A percentile compares a stretch with the other conserved stretches of the same genome.
Conservation (phyloP, 2,329 filamentous ascomycete genomes). For the Phialocephala subalpina region DNA sequence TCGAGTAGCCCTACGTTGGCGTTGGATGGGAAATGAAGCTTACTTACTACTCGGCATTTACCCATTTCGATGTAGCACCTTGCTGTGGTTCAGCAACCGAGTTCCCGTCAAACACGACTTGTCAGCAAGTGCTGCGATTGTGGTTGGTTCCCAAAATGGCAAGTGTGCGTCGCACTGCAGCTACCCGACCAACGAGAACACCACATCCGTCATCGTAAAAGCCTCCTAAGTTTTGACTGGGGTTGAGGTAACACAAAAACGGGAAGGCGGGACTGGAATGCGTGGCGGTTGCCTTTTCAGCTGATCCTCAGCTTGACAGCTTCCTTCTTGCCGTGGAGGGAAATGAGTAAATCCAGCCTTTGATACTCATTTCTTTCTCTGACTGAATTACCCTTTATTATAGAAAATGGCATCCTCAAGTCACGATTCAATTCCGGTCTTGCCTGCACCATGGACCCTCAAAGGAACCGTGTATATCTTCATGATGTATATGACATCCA, state of each 20-base stretch:
- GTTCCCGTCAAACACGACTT: not conserved
- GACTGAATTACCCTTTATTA: not conserved
- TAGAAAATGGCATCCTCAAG: conserved; percentile 2
- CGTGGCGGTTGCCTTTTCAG: too few relatives aligned
- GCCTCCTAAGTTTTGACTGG: too few relatives aligned
- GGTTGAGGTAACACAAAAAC: too few relatives aligned
- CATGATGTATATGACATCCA: conserved; percentile 48
- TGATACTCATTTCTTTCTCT: not conserved
- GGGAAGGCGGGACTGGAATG: too few relatives aligned
- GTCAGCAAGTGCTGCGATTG: not conserved
- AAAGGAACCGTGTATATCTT: conserved; percentile 55
- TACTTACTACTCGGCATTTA: too few relatives aligned
- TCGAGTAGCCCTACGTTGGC: too few relatives aligned
- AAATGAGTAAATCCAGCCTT: too few relatives aligned
- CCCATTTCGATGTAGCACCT: too few relatives aligned
- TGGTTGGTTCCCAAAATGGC: not conserved
- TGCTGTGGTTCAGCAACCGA: not conserved
- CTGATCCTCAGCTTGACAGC: too few relatives aligned
- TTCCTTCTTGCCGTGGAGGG: too few relatives aligned
- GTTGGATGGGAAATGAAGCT: too few relatives aligned
- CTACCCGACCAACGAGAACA: not conserved
- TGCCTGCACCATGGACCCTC: conserved; percentile 51
- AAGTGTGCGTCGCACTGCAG: not conserved
- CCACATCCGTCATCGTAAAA: too few relatives aligned
- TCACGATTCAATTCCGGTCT: not conserved